These are phyloP conservation scores for Castanea mollissima DNA, from an alignment of 306 rosid species.

Conservation along the genomic window DNA sequence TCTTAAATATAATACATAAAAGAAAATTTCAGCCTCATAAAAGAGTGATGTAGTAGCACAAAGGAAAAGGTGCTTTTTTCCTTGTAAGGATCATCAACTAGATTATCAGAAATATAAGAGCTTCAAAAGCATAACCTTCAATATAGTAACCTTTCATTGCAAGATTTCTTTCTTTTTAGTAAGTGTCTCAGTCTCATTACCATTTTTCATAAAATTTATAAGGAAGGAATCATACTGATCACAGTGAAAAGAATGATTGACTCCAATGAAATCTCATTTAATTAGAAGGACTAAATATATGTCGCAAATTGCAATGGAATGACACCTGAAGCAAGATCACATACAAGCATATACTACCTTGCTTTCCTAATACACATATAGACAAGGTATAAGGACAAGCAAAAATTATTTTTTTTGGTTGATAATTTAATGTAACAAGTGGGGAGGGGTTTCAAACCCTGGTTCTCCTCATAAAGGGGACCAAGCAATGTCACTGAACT, in stretches of 20 bases:
- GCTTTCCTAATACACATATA: neutral
- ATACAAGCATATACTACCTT: neutral
- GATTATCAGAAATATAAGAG: too few relatives aligned
- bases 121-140: too few relatives aligned
- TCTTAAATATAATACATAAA: neutral
- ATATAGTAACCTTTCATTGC: neutral
- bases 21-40: neutral
- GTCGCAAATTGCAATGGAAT: too few relatives aligned
- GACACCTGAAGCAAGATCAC: neutral
- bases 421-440: too few relatives aligned
- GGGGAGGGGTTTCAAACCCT: too few relatives aligned
- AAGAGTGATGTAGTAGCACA: neutral
- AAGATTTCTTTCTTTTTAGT: neutral
- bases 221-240: neutral
- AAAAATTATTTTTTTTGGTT: neutral
- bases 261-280: neutral
- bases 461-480: neutral
- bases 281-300: neutral
- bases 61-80: neutral
- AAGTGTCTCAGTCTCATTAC: too few relatives aligned
- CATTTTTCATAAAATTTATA: too few relatives aligned
- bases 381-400: neutral
- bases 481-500: too few relatives aligned
- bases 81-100: too few relatives aligned
- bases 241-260: neutral